Evolutionary conservation across 352 stramenopile genomes (phyloP), one percentile per base, ranked within the genome.

Genomic region (Aphanomyces astaci): DNA sequence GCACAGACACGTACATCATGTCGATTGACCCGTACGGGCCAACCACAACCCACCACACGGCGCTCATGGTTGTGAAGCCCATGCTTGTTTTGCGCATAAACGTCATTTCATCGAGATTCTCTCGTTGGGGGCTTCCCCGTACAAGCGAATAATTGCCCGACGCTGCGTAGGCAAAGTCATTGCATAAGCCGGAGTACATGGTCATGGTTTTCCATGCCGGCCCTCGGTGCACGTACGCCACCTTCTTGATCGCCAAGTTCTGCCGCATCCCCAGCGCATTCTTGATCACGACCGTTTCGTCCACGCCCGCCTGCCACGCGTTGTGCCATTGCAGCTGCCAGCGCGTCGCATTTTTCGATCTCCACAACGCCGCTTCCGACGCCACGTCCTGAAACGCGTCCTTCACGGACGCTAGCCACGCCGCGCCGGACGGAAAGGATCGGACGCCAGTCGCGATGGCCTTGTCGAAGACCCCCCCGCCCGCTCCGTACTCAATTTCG

Each of bases 241-340:
- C n/a, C 2, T 64, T 49, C 17, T 48, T 32, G 9, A 27, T 27
- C 2, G 56, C 36, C 22, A 64, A 24, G 17, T 31, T 19, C 31
- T 49, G 43, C 1, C 10, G 13, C 33, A 19, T 28, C 4, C 32
- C 56, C 28, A 64, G 10, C 9, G 32, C 32, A 32, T 64, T 64
- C 7, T 22, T 30, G 27, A 64, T 57, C 7, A 27, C 10, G 24
- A 64, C 25, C 22, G 36, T 51, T 51, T 64, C 56, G 43, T 28
- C 17, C n/a, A 64, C 15, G 36, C 56, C 56, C 10, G 31, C 15
- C 24, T 53, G 36, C 1, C 22, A 15, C 2, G 31, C 36, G 28
- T 64, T 64, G 32, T 27, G 22, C 56, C 56, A 64, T 19, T 17
- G 24, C 22, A 53, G 36, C 43, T 64, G 27, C 19, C 36, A 64